phyloP scores from a whole-genome alignment of 2,329 filamentous ascomycete species.

The Pleoardoris graminearum region DNA sequence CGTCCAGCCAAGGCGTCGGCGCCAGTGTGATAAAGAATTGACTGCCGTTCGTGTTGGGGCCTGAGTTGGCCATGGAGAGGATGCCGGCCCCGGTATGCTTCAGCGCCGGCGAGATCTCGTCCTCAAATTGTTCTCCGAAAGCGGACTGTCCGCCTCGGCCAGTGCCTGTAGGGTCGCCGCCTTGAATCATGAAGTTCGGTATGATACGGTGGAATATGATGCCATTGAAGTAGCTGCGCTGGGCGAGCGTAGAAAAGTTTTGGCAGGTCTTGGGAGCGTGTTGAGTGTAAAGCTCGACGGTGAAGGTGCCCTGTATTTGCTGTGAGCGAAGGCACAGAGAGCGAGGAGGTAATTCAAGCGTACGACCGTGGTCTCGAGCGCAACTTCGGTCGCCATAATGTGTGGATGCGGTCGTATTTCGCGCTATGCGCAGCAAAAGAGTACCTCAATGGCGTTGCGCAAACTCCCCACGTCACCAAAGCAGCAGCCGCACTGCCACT shows the following conservation, averaged over 20 bases:
- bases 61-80: conserved; percentile 95
- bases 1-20: conserved; percentile 93
- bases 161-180: conserved; percentile 90
- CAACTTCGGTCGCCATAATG: conserved; percentile 64
- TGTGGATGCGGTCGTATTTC: neutral
- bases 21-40: conserved; percentile 97
- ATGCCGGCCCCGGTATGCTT: conserved; percentile 93
- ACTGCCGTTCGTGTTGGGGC: conserved; percentile 88
- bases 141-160: conserved; percentile 87
- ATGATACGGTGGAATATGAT: conserved; percentile 94
- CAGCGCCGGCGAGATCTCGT: conserved; percentile 78
- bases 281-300: conserved; percentile 83
- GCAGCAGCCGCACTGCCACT: conserved; percentile 13
- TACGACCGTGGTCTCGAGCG: conserved; percentile 86
- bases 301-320: conserved; percentile 70
- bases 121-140: conserved; percentile 91
- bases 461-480: conserved; percentile 5
- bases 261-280: conserved; percentile 89
- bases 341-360: conserved; percentile 7
- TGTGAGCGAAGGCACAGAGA: conserved; percentile 8
- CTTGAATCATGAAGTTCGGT: conserved; percentile 94
- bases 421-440: neutral
- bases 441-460: too few relatives aligned
- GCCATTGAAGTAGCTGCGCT: conserved; percentile 84
- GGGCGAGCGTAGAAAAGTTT: conserved; percentile 81